Base-by-base conservation (phyloP, 192 early-diverging fungal species). In the Umbelopsis sp. region DNA sequence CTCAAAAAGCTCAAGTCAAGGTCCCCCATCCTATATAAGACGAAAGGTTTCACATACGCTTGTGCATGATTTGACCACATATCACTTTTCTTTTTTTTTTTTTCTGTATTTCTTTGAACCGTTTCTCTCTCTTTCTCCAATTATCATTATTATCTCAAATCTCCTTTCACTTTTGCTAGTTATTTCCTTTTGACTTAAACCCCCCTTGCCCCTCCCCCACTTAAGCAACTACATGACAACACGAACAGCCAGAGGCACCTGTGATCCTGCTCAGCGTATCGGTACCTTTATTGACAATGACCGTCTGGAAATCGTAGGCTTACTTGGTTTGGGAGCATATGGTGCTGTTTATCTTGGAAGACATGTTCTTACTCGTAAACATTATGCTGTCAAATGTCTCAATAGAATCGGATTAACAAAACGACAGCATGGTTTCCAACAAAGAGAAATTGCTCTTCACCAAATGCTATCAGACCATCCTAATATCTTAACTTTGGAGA, bases 311-410 rank as follows among this genome's bases (percentile, higher is more conserved):
- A 74, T 87, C 3, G 65, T 80, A 22, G 71, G 81, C 22, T 78
- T 90, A 43, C 81, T 94, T 12, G 91, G 92, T 50, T 78, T 85
- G 54, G 91, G 92, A 45, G 89, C 90, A 6, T 94, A 92, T 66
- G 92, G 91, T 20, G 86, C 89, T 1, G 91, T 94, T 34, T 91
- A 92, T 73, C 75, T 88, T 66, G 92, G 88, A 49, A 82, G 81
- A 71, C 75, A 89, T 73, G 76, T 78, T 66, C 77, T 75, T 14
- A 88, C 86, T 54, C n/a, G 80, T 71, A 47, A 82, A 69, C 65
- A 88, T 50, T 87, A 87, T 54, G 92, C 92, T 8, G 83, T 94
- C 68, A 94, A 94, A 75, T 89, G 91, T 44, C 84, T 93, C 45
- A 86, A 83, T 65, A 91, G 91, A 74, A 71, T 83, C 17, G 86